Evolutionary conservation across 1,284 basidiomycete species (phyloP), one percentile per base, ranked within the genome.

Genomic region (Mycena citricolor): DNA sequence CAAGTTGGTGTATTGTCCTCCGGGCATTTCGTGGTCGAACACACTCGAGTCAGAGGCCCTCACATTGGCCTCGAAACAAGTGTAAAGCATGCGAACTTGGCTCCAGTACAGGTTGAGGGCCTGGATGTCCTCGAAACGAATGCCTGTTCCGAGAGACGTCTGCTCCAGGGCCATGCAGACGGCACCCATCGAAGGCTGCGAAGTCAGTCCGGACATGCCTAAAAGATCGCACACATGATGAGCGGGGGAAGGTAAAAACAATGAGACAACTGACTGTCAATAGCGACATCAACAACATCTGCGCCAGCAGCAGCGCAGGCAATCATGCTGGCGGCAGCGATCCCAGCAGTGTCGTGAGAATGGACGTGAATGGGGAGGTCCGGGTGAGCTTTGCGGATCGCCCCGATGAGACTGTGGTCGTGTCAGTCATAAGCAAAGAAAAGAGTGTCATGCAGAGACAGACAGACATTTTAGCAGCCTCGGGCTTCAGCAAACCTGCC

Each of bases 21-120:
- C 97, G 41, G 97, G 97, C 97, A 99, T 99, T 73, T 99, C 94
- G 72, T 99, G 97, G 64, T 95, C 94, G 64, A 98, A 99, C 50
- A 98, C 94, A 70, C 90, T 94, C 33, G 91, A 95, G 66, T 95
- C 92, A 33, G 93, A 95, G 20, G 94, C 91, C 52, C 94, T 85
- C 59, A 99, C 94, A 62, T 98, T 98, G 53, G 95, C 97, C 70
- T 99, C 97, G 75, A 99, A 99, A 74, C 93, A 97, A 62, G 77
- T 70, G 74, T 99, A 99, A 45, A 99, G 81, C 70, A 91, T 74
- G 59, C 97, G 89, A 64, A 98, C 90, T 74, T 98, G 94, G 54
- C 86, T 90, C 97, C 97, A 99, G 75, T 99, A 99, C 51, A 88
- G 70, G 79, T 99, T 99, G 59, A 99, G 81, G 30, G 94, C 89